Conservation (phyloP, 2,329 filamentous ascomycete species). For the Aspergillus felis region DNA sequence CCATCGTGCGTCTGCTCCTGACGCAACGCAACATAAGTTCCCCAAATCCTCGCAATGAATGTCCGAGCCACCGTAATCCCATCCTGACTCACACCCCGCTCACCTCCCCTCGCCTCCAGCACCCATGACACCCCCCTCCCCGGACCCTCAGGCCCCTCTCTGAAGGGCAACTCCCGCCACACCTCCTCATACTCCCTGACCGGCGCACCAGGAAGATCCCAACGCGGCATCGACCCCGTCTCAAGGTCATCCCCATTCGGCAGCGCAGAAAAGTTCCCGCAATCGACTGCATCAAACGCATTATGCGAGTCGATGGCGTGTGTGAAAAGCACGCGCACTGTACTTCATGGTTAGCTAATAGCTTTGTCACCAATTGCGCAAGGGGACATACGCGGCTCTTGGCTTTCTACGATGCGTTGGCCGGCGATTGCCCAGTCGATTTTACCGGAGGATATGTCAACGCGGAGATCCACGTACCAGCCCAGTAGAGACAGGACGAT, state of each 20-base stretch:
- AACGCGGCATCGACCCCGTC: conserved; percentile 36
- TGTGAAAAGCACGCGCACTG: conserved; percentile 36
- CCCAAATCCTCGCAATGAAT: conserved; percentile 30
- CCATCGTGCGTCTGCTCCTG: conserved; percentile 21
- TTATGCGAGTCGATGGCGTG: conserved; percentile 38
- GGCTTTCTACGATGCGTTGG: conserved; percentile 33
- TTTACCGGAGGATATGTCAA: conserved; percentile 30
- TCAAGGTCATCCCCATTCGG: conserved; percentile 41
- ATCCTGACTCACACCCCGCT: conserved; percentile 8
- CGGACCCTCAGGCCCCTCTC: conserved; percentile 24
- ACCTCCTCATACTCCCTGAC: conserved; percentile 60
- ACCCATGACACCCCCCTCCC: conserved; percentile 26
- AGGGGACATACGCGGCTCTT: conserved; percentile 30
- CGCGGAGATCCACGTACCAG: conserved; percentile 44
- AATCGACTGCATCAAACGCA: conserved; percentile 31
- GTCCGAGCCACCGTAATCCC: conserved; percentile 21
- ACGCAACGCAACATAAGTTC: conserved; percentile 26
- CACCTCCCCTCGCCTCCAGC: conserved; percentile 21
- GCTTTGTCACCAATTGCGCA: background rate
- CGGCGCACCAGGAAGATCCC: conserved; percentile 29
- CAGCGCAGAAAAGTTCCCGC: conserved; percentile 35
- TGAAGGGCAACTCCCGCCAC: conserved; percentile 51
- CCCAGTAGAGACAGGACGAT: conserved; percentile 41
- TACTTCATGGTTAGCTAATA: background rate
- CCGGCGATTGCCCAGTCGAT: conserved; percentile 46